Conservation (phyloP, 306 rosid genomes). For the Cicer cuneatum region DNA sequence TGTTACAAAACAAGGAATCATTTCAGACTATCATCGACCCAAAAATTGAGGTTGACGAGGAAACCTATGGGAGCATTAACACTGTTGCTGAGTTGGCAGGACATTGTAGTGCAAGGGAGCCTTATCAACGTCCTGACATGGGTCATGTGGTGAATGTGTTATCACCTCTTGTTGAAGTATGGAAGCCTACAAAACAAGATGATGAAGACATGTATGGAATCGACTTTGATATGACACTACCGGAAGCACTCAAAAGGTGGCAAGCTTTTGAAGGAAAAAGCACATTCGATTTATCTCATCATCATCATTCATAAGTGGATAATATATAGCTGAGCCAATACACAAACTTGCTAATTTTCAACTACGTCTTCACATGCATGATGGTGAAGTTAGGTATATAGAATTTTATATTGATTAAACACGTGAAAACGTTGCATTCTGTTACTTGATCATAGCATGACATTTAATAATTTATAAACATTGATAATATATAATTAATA, state of each 20-base stretch:
- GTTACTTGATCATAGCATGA: too few species aligned
- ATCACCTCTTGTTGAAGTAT: constrained; percentile 72
- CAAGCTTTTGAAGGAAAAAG: constrained; percentile 59
- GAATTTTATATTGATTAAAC: neutral
- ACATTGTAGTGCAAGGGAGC: constrained; percentile 80
- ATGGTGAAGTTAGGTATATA: neutral
- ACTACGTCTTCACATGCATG: constrained; percentile 51
- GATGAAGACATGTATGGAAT: constrained; percentile 59
- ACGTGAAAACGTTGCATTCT: too few species aligned
- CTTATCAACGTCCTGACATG: constrained; percentile 88
- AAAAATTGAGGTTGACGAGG: constrained; percentile 61
- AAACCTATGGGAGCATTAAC: constrained; percentile 55
- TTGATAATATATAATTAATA: too few species aligned
- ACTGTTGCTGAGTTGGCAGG: constrained; percentile 80
- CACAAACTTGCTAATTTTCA: constrained; percentile 51
- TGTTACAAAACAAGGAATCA: constrained; percentile 51
- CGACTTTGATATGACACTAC: constrained; percentile 64
- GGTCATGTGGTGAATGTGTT: constrained; percentile 78
- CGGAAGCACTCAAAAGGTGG: constrained; percentile 76
- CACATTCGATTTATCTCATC: constrained; percentile 38
- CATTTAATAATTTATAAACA: too few species aligned
- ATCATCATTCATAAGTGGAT: constrained; percentile 36
- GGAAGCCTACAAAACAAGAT: constrained; percentile 71
- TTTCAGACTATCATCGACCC: constrained; percentile 64
- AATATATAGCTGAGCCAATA: constrained; percentile 43